phyloP scores from a whole-genome alignment of 352 stramenopile genomes.

The Saprolegnia parasitica region DNA sequence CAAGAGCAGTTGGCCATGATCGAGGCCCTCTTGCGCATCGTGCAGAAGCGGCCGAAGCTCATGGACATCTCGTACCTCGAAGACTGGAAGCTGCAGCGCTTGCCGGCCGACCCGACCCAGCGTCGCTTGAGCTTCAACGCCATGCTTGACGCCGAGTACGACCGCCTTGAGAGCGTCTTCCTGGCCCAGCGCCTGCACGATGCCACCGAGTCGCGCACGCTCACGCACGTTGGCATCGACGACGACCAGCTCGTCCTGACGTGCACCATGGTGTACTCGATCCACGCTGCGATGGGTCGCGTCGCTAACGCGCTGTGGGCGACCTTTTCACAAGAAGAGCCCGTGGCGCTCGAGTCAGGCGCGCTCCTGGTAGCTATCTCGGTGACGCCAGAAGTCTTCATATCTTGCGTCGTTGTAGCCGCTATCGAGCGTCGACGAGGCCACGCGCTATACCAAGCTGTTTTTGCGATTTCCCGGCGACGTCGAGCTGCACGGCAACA shows the following conservation, averaged over 20 bases:
- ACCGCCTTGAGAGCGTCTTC: constrained; percentile 19
- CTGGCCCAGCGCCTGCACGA: constrained; percentile 8
- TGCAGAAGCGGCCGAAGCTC: constrained; percentile 12
- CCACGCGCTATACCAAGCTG: background rate
- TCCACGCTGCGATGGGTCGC: background rate
- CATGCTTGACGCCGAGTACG: constrained; percentile 15
- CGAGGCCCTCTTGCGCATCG: constrained; percentile 20
- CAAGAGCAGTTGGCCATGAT: background rate
- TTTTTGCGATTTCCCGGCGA: background rate
- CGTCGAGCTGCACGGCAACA: background rate
- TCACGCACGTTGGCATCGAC: constrained; percentile 12
- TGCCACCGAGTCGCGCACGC: background rate
- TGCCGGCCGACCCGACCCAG: background rate
- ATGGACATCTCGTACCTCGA: constrained; percentile 15
- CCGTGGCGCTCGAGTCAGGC: background rate
- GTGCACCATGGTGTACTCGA: background rate
- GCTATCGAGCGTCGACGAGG: background rate
- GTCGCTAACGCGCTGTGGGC: background rate
- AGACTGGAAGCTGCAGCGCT: constrained; percentile 4
- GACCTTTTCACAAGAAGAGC: background rate
- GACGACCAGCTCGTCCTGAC: background rate
- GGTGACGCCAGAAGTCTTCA: background rate
- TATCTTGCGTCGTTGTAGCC: constrained; percentile 2
- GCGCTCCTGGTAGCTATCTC: background rate
- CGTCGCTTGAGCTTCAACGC: constrained; percentile 1